phyloP scores from a whole-genome alignment of 257 asterid species.

The Galeopsis tetrahit region DNA sequence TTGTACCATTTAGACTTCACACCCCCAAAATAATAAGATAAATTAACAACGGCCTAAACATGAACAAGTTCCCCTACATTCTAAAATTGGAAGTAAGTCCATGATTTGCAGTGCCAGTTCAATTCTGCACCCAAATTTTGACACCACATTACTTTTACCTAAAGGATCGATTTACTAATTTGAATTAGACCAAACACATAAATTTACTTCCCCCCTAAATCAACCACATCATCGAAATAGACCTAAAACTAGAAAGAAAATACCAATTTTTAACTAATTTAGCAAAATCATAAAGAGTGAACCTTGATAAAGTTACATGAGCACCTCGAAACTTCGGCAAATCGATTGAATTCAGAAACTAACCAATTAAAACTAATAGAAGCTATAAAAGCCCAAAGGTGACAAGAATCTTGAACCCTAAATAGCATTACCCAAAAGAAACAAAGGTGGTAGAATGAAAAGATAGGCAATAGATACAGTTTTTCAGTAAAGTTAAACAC shows the following conservation, averaged over 20 bases:
- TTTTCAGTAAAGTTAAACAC: constrained; percentile 24
- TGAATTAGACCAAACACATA: constrained; percentile 22
- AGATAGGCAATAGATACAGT: constrained; percentile 14
- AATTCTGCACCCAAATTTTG: constrained; percentile 19
- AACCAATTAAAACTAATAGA: constrained; percentile 29
- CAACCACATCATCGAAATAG: constrained; percentile 16
- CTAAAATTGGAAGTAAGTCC: neutral
- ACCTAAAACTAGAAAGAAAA: neutral
- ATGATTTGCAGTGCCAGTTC: neutral
- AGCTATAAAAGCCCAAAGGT: constrained; percentile 39
- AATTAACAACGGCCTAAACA: neutral
- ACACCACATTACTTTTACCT: neutral
- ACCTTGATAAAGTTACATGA: constrained; percentile 19
- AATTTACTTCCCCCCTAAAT: constrained; percentile 8
- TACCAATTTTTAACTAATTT: constrained; percentile 8
- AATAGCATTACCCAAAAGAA: constrained; percentile 22
- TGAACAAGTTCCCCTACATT: neutral
- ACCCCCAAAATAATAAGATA: neutral
- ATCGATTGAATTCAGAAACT: constrained; percentile 13
- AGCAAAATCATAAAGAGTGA: constrained; percentile 12
- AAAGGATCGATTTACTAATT: neutral
- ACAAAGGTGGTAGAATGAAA: constrained; percentile 43
- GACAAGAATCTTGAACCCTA: constrained; percentile 38
- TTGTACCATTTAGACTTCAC: neutral
- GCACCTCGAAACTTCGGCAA: neutral